Conservation (phyloP, 2,329 filamentous ascomycete species). For the Cladosporium sp. region DNA sequence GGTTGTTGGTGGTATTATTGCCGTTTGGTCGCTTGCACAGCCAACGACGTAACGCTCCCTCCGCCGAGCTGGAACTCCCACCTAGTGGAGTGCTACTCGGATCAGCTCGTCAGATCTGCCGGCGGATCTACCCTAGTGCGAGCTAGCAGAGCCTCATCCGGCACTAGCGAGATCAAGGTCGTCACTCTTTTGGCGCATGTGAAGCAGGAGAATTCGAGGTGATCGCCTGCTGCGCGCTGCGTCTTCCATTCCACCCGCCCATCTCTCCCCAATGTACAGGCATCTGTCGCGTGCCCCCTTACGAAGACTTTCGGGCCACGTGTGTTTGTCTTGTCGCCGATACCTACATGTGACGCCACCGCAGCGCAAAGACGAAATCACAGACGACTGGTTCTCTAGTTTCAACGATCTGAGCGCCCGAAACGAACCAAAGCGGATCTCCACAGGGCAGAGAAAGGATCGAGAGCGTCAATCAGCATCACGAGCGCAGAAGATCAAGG, state of each 20-base stretch:
- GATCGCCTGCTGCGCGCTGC: not conserved
- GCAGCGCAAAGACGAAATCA: not conserved
- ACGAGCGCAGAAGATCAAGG: not conserved
- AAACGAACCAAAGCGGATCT: not conserved
- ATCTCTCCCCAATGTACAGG: conserved; percentile 7
- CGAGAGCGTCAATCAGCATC: no score
- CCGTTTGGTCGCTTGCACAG: not conserved
- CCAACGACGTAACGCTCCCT: not conserved
- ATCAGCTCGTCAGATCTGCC: not conserved
- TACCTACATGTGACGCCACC: not conserved
- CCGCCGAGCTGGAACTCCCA: not conserved
- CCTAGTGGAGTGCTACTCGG: not conserved
- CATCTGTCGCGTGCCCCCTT: conserved; percentile 5
- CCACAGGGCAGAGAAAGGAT: no score
- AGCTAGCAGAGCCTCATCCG: not conserved
- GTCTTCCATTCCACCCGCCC: not conserved
- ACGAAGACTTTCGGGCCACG: not conserved
- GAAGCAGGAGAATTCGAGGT: not conserved
- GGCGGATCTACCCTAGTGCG: not conserved
- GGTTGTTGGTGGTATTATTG: not conserved
- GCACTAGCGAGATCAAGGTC: not conserved
- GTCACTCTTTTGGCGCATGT: not conserved
- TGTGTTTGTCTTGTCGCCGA: conserved; percentile 11
- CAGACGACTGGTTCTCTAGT: not conserved
- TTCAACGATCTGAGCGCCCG: conserved; percentile 1